Evolutionary conservation across 2,329 filamentous ascomycete species (phyloP), one percentile per base, ranked within the genome.

Genomic region (Fonsecaea pedrosoi): DNA sequence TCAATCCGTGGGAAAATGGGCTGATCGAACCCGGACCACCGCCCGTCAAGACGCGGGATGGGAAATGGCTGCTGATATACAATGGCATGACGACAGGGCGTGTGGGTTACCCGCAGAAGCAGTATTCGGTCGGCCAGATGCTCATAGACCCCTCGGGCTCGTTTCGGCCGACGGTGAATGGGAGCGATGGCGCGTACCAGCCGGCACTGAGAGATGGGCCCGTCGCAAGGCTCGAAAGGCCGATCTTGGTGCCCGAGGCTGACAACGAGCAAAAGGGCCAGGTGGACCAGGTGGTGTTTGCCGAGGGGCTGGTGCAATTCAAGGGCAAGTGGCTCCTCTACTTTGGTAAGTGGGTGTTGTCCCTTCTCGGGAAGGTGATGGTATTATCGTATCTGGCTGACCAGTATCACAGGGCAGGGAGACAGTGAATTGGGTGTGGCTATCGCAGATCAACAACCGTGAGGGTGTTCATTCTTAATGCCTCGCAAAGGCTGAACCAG

Each of bases 91-190:
- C 73, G 6, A 73, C 72, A 5, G 74, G 74, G 0, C 61, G 69
- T n/a, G 73, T 67, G 10, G 74, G 74, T 3, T 77, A 73, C 64
- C 71, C 67, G 4, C 53, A 69, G 21, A 73, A 62, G 15, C 74
- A 76, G 55, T 77, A 77, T 65, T 72, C 71, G n/a, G 73, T 74
- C 1, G 75, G 76, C 3, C 73, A 77, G 67, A 77, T 77, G 75
- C 68, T 77, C 54, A 70, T 77, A 38, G 75, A 77, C 69, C 74
- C 74, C 3, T 70, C 64, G 25, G 60, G 60, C 48, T 71, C 64
- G 10, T 66, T 66, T 30, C 59, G 37, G 3, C 64, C 55, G 25
- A 35, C 48, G 13, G 9, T 60, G 42, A 60, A 62, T 25, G 50
- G 30, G 34, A 57, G 54, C 35, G 37, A 35, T 15, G 62, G 40